phyloP scores from a whole-genome alignment of 164 flowering plant genomes.

The Hamamelis virginiana region DNA sequence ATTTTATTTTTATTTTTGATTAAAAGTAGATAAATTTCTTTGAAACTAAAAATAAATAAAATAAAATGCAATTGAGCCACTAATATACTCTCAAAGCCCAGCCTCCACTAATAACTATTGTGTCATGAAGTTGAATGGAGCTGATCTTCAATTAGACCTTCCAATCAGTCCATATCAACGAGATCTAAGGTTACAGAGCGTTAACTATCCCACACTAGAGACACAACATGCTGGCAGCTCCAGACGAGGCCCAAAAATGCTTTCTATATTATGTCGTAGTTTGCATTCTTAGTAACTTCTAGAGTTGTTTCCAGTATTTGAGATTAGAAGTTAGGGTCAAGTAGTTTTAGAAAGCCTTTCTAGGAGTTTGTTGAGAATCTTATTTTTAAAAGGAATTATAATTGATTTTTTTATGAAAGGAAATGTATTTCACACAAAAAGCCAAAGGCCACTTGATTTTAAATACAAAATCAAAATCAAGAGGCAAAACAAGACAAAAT shows the following conservation, averaged over 20 bases:
- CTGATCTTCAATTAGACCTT: too few relatives aligned
- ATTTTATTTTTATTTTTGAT: too few relatives aligned
- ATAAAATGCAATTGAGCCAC: background rate
- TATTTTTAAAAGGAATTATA: too few relatives aligned
- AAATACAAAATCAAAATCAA: too few relatives aligned
- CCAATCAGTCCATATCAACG: too few relatives aligned
- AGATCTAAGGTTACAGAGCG: too few relatives aligned
- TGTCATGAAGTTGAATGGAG: background rate
- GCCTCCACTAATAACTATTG: too few relatives aligned
- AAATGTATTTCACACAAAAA: too few relatives aligned
- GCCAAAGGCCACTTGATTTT: too few relatives aligned
- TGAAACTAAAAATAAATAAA: background rate
- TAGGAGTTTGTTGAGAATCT: background rate
- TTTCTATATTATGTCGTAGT: background rate
- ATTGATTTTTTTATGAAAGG: too few relatives aligned
- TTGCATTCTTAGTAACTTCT: background rate
- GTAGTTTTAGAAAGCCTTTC: background rate
- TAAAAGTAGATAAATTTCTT: too few relatives aligned
- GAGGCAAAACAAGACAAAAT: too few relatives aligned
- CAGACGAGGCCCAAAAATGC: background rate
- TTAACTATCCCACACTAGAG: background rate
- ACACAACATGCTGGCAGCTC: background rate
- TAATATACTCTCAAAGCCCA: background rate
- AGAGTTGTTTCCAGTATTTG: background rate
- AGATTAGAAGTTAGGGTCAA: background rate